Evolutionary conservation across 345 rosid genomes (phyloP).

Genomic region (Dimocarpus longan): DNA sequence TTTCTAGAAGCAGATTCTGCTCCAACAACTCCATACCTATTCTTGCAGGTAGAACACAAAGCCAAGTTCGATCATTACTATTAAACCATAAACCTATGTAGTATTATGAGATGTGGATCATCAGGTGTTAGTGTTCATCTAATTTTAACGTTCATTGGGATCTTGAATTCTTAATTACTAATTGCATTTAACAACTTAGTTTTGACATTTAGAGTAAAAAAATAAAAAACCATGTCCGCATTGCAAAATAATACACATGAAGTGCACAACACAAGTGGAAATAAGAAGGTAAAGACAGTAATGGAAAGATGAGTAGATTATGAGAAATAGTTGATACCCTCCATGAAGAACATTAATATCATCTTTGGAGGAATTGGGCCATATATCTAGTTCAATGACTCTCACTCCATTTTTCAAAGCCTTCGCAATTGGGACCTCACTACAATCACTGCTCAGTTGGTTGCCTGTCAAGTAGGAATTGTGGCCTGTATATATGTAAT

Average conservation of each 20-base stretch:
- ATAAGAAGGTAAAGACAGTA: too few relatives aligned
- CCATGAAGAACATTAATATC: conserved; percentile 91
- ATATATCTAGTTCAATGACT: conserved; percentile 90
- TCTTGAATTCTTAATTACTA: too few relatives aligned
- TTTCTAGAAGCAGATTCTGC: background rate
- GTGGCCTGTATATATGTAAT: conserved; percentile 93
- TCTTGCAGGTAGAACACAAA: too few relatives aligned
- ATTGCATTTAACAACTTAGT: background rate
- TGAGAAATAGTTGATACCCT: conserved; percentile 45
- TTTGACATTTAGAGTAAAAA: background rate
- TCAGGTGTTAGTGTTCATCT: too few relatives aligned
- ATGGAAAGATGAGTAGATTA: background rate
- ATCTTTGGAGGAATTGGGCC: conserved; percentile 82
- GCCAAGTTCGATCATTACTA: too few relatives aligned
- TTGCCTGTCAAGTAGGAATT: conserved; percentile 97
- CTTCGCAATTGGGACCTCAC: conserved; percentile 80
- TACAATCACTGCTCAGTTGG: conserved; percentile 94
- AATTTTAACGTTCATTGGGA: background rate
- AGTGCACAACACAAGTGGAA: too few relatives aligned
- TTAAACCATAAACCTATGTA: too few relatives aligned
- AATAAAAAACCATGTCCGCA: too few relatives aligned
- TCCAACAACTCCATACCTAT: background rate
- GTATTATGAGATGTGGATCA: too few relatives aligned
- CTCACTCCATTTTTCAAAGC: conserved; percentile 82
- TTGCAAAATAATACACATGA: too few relatives aligned